Percentiles rank a stretch among this genome's conserved stretches.
Conservation (phyloP, 2,329 filamentous ascomycete species). For the Verticillium tricorpus region DNA sequence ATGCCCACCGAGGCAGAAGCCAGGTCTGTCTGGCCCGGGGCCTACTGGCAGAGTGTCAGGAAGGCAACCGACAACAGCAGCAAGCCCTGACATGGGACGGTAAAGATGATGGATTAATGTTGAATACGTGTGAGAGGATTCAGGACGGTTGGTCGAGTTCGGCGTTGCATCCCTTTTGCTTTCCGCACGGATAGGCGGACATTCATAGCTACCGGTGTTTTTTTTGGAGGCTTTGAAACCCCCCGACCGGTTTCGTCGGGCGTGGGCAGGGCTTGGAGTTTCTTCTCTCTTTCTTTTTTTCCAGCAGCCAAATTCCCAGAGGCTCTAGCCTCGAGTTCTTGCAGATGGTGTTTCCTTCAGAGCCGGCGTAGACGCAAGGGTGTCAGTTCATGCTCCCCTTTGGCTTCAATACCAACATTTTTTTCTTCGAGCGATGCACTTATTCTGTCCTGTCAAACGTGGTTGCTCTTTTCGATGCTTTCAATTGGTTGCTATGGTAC, state of each 20-base stretch:
- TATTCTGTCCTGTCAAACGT: neutral
- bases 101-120: neutral
- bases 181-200: neutral
- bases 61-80: conserved; percentile 38
- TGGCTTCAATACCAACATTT: neutral
- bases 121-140: conserved; percentile 7
- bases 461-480: neutral
- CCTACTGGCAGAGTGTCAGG: conserved; percentile 57
- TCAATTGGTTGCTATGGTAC: neutral
- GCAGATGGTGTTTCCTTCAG: neutral
- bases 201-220: neutral
- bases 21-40: conserved; percentile 51
- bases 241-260: neutral
- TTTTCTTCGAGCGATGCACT: neutral
- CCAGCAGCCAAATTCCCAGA: neutral
- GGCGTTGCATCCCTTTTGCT: neutral
- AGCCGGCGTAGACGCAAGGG: neutral
- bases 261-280: neutral
- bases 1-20: conserved; percentile 56
- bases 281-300: neutral
- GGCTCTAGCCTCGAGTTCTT: neutral
- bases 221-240: neutral
- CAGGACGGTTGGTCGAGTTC: neutral
- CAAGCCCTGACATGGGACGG: conserved; percentile 12
- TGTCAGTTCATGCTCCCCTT: neutral